Conservation (phyloP, 2,329 filamentous ascomycete genomes). For the Xylaria hypoxylon region DNA sequence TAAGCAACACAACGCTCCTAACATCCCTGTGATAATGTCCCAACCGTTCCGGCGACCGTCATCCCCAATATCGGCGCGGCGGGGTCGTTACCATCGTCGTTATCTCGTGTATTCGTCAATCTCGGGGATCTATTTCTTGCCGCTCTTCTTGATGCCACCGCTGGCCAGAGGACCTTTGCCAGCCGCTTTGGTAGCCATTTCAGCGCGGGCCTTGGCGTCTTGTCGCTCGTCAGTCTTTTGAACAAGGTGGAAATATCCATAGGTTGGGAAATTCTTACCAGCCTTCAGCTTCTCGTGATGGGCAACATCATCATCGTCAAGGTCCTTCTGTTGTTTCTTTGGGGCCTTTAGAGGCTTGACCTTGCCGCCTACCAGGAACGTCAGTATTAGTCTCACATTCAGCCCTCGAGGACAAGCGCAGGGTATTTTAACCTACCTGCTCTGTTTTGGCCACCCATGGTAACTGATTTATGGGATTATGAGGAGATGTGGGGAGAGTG, state of each 20-base stretch:
- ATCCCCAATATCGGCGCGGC: conserved; percentile 38
- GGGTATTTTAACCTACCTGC: conserved; percentile 62
- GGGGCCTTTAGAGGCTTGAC: conserved; percentile 86
- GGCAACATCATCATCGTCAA: conserved; percentile 88
- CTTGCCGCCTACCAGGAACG: conserved; percentile 73
- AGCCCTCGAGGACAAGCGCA: conserved; percentile 8
- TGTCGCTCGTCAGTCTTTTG: conserved; percentile 48
- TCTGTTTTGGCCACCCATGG: conserved; percentile 75
- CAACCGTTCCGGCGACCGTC: conserved; percentile 15
- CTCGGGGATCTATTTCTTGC: conserved; percentile 80
- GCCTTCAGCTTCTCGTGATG: conserved; percentile 86
- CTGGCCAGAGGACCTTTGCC: conserved; percentile 91
- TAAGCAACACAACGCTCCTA: conserved; percentile 25
- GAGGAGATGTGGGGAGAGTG: not conserved
- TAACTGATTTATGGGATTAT: conserved; percentile 41
- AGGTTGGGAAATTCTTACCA: conserved; percentile 66
- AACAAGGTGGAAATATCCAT: not conserved
- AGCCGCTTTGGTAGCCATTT: conserved; percentile 81
- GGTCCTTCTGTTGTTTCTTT: conserved; percentile 85
- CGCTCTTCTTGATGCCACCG: conserved; percentile 94
- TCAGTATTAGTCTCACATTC: conserved; percentile 34
- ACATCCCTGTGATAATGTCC: conserved; percentile 15
- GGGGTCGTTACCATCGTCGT: conserved; percentile 31
- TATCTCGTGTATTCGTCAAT: conserved; percentile 41
- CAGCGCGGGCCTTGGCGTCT: conserved; percentile 87